Evolutionary conservation across 2,329 filamentous ascomycete genomes (phyloP).

Genomic region (Ceratocystis destructans): DNA sequence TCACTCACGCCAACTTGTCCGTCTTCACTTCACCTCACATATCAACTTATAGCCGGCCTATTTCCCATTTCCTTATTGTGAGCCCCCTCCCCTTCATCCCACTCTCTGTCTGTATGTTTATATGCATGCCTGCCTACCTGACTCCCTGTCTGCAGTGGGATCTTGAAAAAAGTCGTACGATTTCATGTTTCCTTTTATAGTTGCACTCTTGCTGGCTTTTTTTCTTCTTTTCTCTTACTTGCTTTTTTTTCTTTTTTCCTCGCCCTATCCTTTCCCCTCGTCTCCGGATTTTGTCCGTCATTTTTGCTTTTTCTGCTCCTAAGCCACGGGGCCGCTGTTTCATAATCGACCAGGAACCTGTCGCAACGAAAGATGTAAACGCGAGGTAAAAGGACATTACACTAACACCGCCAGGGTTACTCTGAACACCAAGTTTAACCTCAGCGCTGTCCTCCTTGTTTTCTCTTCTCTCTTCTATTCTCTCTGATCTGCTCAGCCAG

Average conservation of each 20-base stretch:
- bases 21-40: too few relatives aligned
- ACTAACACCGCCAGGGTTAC: neutral
- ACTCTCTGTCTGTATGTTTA: neutral
- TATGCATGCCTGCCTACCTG: neutral
- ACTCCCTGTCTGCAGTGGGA: neutral
- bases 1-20: neutral
- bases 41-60: too few relatives aligned
- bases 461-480: neutral
- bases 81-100: too few relatives aligned
- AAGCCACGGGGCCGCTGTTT: neutral
- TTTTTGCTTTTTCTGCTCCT: neutral
- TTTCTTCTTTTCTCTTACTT: neutral
- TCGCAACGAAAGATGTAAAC: too few relatives aligned
- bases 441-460: neutral
- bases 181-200: constrained; percentile 14
- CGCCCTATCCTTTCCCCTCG: neutral
- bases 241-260: neutral
- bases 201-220: constrained; percentile 9
- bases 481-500: neutral
- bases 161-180: neutral
- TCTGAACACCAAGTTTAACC: neutral
- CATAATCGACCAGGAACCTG: neutral
- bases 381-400: too few relatives aligned
- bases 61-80: too few relatives aligned
- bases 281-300: constrained; percentile 3